Conservation (phyloP, 176 grass and related monocot species). For the Thinopyrum elongatum region DNA sequence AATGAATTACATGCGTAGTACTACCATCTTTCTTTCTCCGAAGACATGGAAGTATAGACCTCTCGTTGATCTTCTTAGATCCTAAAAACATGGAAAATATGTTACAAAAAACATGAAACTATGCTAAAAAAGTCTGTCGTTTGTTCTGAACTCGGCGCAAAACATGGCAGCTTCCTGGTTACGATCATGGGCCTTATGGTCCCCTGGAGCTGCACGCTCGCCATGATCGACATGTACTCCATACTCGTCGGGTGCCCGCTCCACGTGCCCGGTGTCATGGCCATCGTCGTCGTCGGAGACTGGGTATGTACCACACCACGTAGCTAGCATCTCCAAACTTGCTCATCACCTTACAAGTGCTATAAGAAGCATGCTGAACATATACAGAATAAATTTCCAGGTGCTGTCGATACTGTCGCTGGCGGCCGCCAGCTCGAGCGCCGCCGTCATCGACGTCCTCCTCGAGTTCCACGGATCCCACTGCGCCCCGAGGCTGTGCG, state of each 20-base stretch:
- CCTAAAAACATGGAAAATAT: background rate
- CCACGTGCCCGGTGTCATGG: slow-evolving; percentile 62
- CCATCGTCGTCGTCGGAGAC: slow-evolving; percentile 66
- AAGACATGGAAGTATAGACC: no score
- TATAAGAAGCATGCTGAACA: background rate
- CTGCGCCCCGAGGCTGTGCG: slow-evolving; percentile 63
- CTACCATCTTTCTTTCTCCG: no score
- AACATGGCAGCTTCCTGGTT: slow-evolving; percentile 67
- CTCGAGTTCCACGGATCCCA: slow-evolving; percentile 46
- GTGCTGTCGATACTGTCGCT: slow-evolving; percentile 69
- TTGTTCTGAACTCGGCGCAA: background rate
- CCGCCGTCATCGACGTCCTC: slow-evolving; percentile 71
- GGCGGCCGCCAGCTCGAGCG: slow-evolving; percentile 68
- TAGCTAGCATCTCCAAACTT: background rate
- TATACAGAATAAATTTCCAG: slow-evolving; percentile 22
- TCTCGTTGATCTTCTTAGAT: no score
- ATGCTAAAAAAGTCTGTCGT: background rate
- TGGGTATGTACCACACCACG: slow-evolving; percentile 41
- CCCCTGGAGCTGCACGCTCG: slow-evolving; percentile 88
- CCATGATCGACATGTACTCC: slow-evolving; percentile 82
- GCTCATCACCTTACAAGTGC: background rate
- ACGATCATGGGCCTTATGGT: slow-evolving; percentile 88
- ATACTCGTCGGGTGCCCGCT: slow-evolving; percentile 47
- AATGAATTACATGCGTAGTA: no score
- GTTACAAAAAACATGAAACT: background rate